Percentiles rank a stretch among this genome's conserved stretches.
phyloP scores from a whole-genome alignment of 2,329 filamentous ascomycete genomes.

The Westerdykella ornata region DNA sequence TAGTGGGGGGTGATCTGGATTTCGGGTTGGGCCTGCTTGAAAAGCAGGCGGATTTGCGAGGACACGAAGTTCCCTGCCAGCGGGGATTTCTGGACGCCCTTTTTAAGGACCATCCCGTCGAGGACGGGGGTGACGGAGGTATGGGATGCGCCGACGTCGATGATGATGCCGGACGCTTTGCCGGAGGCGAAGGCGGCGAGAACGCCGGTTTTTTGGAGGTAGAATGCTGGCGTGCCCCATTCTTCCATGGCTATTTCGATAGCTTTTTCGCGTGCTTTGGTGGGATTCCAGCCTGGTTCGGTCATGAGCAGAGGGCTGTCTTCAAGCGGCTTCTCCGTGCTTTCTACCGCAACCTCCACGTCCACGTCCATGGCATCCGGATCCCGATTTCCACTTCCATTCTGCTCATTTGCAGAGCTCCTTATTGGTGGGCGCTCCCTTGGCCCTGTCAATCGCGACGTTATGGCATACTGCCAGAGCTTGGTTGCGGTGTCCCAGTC shows the following conservation, averaged over 20 bases:
- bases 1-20: constrained; percentile 79
- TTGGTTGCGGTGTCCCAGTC: constrained; percentile 90
- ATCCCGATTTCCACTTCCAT: constrained; percentile 53
- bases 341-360: constrained; percentile 56
- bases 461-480: constrained; percentile 89
- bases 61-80: constrained; percentile 87
- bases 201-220: constrained; percentile 81
- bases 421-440: constrained; percentile 62
- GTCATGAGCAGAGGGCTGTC: constrained; percentile 92
- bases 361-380: constrained; percentile 48
- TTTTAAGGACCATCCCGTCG: constrained; percentile 92
- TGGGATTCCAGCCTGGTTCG: constrained; percentile 85
- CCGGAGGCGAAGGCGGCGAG: constrained; percentile 87
- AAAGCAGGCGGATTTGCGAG: constrained; percentile 75
- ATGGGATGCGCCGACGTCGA: constrained; percentile 85
- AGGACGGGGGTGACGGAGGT: constrained; percentile 86
- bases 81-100: constrained; percentile 70
- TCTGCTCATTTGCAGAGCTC: constrained; percentile 72
- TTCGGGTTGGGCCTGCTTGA: constrained; percentile 58
- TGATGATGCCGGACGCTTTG: constrained; percentile 84
- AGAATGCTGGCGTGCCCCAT: constrained; percentile 93
- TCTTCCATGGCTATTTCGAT: constrained; percentile 97
- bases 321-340: constrained; percentile 65
- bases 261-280: constrained; percentile 83
- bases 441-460: constrained; percentile 75